Percentiles rank a stretch among this genome's conserved stretches.
phyloP scores from a whole-genome alignment of 441 rosid genomes.

The Flueggea neowawraea region DNA sequence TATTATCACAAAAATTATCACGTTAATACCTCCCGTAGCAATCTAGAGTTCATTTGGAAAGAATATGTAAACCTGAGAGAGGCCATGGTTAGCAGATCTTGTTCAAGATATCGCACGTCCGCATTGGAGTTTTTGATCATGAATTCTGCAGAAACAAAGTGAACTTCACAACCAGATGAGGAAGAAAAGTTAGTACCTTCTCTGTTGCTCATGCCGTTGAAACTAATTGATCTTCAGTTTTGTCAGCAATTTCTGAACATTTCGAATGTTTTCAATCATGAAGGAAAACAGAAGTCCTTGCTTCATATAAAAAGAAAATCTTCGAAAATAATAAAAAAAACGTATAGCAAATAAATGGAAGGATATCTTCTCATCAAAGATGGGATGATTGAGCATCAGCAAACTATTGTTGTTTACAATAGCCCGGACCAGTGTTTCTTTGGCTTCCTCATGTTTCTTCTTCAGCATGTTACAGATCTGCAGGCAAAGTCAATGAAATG shows the following conservation, averaged over 20 bases:
- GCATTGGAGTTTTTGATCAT: too few relatives aligned
- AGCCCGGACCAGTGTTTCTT: constrained; percentile 78
- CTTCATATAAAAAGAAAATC: background rate
- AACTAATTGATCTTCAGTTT: constrained; percentile 30
- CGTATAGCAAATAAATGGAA: constrained; percentile 19
- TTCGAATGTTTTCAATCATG: constrained; percentile 50
- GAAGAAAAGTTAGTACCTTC: constrained; percentile 3
- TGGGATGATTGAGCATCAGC: constrained; percentile 87
- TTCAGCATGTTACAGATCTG: constrained; percentile 83
- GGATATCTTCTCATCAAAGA: constrained; percentile 87
- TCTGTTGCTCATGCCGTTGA: constrained; percentile 11
- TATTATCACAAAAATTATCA: too few relatives aligned
- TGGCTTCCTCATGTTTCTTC: constrained; percentile 89
- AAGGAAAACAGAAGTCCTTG: constrained; percentile 36
- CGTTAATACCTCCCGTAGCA: too few relatives aligned
- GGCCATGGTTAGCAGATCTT: too few relatives aligned
- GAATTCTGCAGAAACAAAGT: background rate
- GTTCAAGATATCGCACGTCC: too few relatives aligned
- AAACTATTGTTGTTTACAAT: constrained; percentile 74
- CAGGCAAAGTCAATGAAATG: constrained; percentile 12
- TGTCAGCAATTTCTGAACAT: constrained; percentile 58
- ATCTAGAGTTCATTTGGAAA: too few relatives aligned
- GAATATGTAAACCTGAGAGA: too few relatives aligned
- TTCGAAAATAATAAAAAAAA: background rate
- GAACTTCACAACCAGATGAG: background rate